A percentile compares a stretch with the other conserved stretches of the same genome.
Conservation (phyloP, 306 rosid genomes). For the Hylodesmum podocarpum region DNA sequence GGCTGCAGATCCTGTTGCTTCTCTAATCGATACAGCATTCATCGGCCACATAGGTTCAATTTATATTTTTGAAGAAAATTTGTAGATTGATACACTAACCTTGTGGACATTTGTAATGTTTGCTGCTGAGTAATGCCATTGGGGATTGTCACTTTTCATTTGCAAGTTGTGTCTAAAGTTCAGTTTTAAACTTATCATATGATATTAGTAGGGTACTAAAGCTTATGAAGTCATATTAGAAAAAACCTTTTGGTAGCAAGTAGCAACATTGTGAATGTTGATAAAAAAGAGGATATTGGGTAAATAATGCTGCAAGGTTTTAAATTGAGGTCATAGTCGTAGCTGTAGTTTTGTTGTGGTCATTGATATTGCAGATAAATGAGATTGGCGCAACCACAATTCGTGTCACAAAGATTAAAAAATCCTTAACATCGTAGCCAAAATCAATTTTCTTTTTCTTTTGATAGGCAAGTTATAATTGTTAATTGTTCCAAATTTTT, state of each 20-base stretch:
- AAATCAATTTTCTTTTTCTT: too few species aligned
- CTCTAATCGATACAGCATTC: slow-evolving; percentile 47
- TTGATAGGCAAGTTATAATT: too few species aligned
- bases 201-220: background rate
- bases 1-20: slow-evolving; percentile 56
- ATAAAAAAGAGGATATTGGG: background rate
- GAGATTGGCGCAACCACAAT: too few species aligned
- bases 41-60: slow-evolving; percentile 47
- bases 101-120: background rate
- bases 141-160: background rate
- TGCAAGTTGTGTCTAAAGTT: background rate
- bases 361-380: too few species aligned
- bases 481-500: too few species aligned
- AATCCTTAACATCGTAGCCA: too few species aligned
- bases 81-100: background rate
- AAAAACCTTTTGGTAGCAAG: background rate
- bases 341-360: too few species aligned
- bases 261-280: background rate
- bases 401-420: too few species aligned
- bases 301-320: background rate
- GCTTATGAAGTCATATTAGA: background rate
- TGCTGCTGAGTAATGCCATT: background rate
- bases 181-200: background rate
- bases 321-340: too few species aligned
- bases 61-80: background rate